Percentiles rank a stretch among this genome's conserved stretches.
Evolutionary conservation across 768 basidiomycete genomes (phyloP).

Genomic region (Xerocomus spinulosus): DNA sequence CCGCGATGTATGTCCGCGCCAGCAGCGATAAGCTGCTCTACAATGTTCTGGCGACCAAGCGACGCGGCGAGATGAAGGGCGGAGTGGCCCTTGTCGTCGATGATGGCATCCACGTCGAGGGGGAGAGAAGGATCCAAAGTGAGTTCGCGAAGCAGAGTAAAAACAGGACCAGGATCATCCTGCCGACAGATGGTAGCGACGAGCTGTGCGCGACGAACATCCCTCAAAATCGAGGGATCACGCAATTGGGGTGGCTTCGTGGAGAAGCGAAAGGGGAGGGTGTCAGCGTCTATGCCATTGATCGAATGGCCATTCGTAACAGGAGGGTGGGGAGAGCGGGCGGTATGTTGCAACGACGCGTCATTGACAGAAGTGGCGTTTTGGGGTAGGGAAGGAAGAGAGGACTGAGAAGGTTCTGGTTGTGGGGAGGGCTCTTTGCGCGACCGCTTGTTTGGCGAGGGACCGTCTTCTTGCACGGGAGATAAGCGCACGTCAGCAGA

Average conservation of each 20-base stretch:
- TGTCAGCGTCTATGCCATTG: constrained; percentile 40
- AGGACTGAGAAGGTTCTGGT: constrained; percentile 27
- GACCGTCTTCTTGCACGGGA: constrained; percentile 53
- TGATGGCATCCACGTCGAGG: constrained; percentile 70
- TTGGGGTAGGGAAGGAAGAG: constrained; percentile 19
- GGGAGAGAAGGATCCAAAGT: constrained; percentile 37
- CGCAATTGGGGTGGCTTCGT: constrained; percentile 57
- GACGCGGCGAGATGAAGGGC: constrained; percentile 92
- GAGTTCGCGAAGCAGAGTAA: constrained; percentile 65
- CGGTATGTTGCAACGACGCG: constrained; percentile 34
- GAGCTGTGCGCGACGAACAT: constrained; percentile 56
- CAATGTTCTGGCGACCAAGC: constrained; percentile 63
- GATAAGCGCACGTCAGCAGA: constrained; percentile 43
- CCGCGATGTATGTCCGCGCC: constrained; percentile 91
- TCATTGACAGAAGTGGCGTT: constrained; percentile 31
- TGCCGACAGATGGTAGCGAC: constrained; percentile 63
- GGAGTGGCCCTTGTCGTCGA: constrained; percentile 94
- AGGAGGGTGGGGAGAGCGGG: constrained; percentile 46
- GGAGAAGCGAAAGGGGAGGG: constrained; percentile 56
- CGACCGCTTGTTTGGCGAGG: constrained; percentile 67
- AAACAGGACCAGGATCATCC: constrained; percentile 59
- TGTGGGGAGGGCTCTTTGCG: constrained; percentile 50
- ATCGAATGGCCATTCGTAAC: constrained; percentile 42
- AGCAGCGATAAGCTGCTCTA: constrained; percentile 63
- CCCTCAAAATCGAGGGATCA: constrained; percentile 48